Percentiles rank a stretch among this genome's conserved stretches.
These are phyloP conservation scores for Paramyrothecium roridum DNA, from an alignment of 2,329 filamentous ascomycete genomes.

Conservation along the genomic window DNA sequence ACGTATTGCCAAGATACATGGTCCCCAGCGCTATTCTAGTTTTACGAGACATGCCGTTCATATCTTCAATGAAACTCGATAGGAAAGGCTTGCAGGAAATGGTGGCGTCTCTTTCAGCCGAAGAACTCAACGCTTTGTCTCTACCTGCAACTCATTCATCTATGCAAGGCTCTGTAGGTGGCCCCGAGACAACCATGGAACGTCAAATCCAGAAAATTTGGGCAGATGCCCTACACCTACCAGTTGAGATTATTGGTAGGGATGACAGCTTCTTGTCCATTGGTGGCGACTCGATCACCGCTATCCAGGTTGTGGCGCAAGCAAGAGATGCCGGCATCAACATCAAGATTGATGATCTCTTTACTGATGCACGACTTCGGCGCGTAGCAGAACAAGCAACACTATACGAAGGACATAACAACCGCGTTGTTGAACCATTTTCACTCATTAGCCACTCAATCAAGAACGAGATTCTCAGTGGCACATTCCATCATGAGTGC, in stretches of 20 bases:
- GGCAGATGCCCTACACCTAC: slow-evolving; percentile 24
- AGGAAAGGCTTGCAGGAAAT: slow-evolving; percentile 2
- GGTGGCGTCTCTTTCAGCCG: slow-evolving; percentile 2
- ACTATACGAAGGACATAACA: neutral
- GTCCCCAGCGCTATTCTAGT: slow-evolving; percentile 16
- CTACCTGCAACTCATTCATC: neutral
- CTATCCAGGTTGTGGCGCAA: slow-evolving; percentile 40
- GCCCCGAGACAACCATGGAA: slow-evolving; percentile 28
- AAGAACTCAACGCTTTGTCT: slow-evolving; percentile 3
- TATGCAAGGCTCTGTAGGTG: neutral
- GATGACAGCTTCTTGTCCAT: slow-evolving; percentile 37
- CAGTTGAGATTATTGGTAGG: slow-evolving; percentile 21
- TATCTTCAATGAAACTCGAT: slow-evolving; percentile 12
- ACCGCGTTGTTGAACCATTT: neutral
- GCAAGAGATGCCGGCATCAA: slow-evolving; percentile 29
- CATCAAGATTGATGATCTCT: slow-evolving; percentile 37
- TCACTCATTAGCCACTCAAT: neutral
- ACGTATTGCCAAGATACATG: slow-evolving; percentile 11
- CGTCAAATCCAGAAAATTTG: slow-evolving; percentile 27
- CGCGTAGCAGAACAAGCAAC: slow-evolving; percentile 30
- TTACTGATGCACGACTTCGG: slow-evolving; percentile 35
- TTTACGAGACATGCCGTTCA: slow-evolving; percentile 8
- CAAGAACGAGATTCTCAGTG: neutral
- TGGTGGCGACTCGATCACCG: slow-evolving; percentile 42
- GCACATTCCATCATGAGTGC: neutral